Percentiles rank a stretch among this genome's conserved stretches.
Evolutionary conservation across 495 filamentous ascomycete genomes (phyloP).

Genomic region (Lasiosphaeris hirsuta): DNA sequence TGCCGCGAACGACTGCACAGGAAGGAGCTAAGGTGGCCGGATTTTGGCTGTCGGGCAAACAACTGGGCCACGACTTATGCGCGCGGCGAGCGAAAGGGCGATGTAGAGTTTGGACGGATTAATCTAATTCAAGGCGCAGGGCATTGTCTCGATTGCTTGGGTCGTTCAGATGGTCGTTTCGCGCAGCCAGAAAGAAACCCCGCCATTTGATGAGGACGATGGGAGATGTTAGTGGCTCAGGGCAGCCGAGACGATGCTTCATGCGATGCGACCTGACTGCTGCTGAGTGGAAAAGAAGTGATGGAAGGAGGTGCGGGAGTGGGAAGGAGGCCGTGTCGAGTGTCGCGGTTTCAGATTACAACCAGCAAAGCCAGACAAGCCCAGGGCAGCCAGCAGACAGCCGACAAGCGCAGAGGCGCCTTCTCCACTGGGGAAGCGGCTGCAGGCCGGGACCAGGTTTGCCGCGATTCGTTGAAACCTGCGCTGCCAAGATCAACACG

Average conservation of each 20-base stretch:
- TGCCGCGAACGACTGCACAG: not conserved
- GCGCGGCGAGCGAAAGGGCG: not conserved
- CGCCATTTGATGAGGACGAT: constrained; percentile 13
- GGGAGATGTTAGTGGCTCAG: not conserved
- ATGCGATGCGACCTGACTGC: constrained; percentile 14
- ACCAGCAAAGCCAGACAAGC: too few species aligned
- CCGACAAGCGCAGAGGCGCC: not conserved
- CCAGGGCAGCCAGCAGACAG: too few species aligned
- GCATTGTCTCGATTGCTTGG: not conserved
- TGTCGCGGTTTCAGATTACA: not conserved
- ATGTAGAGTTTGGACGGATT: constrained; percentile 2
- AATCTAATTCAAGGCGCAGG: not conserved
- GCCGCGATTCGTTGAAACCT: not conserved
- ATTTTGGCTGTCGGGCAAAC: not conserved
- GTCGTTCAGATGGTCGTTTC: constrained; percentile 4
- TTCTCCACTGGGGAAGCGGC: not conserved
- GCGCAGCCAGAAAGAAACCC: not conserved
- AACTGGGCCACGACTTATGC: not conserved
- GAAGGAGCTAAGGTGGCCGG: too few species aligned
- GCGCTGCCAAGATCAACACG: too few species aligned
- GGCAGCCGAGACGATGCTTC: constrained; percentile 19
- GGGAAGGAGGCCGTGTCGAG: not conserved
- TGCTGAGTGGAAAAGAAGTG: not conserved
- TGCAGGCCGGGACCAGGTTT: not conserved
- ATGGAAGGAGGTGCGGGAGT: not conserved